Conservation (phyloP, 768 basidiomycete species). For the Termitomyces sp. region DNA sequence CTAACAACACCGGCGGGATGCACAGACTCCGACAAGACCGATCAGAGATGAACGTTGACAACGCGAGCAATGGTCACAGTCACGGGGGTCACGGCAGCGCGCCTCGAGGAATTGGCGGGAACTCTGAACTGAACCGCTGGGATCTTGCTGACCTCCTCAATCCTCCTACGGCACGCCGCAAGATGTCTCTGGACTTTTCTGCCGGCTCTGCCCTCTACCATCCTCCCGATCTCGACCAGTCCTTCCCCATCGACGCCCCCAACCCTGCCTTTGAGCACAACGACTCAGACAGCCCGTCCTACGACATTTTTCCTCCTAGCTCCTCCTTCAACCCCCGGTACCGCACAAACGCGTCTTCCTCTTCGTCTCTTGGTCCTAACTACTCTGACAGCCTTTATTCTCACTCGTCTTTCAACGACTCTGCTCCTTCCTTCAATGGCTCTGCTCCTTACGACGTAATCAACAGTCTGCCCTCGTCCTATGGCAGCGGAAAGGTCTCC, state of each 20-base stretch:
- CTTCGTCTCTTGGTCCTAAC: slow-evolving; percentile 56
- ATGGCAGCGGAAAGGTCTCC: slow-evolving; percentile 71
- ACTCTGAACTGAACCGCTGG: slow-evolving; percentile 31
- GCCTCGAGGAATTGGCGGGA: slow-evolving; percentile 28
- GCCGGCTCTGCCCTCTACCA: slow-evolving; percentile 37
- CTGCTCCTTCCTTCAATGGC: slow-evolving; percentile 50
- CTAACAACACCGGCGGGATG: slow-evolving; percentile 15
- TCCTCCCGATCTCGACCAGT: slow-evolving; percentile 51
- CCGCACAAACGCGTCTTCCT: slow-evolving; percentile 66
- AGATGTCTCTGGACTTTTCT: slow-evolving; percentile 54
- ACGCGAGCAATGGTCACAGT: slow-evolving; percentile 16
- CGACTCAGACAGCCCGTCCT: slow-evolving; percentile 48
- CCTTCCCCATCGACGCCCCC: slow-evolving; percentile 38
- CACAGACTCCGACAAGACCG: slow-evolving; percentile 48
- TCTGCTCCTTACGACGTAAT: slow-evolving; percentile 63
- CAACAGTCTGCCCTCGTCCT: slow-evolving; percentile 54
- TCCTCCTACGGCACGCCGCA: slow-evolving; percentile 25
- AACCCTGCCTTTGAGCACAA: slow-evolving; percentile 40
- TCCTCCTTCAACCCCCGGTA: slow-evolving; percentile 54
- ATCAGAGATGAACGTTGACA: slow-evolving; percentile 41
- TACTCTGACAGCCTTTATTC: slow-evolving; percentile 58
- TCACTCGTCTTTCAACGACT: slow-evolving; percentile 53
- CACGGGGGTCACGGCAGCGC: slow-evolving; percentile 21
- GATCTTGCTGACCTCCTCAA: slow-evolving; percentile 43
- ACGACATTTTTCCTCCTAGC: slow-evolving; percentile 55